phyloP scores from a whole-genome alignment of 768 basidiomycete genomes.

The Phanerochaete sordida region DNA sequence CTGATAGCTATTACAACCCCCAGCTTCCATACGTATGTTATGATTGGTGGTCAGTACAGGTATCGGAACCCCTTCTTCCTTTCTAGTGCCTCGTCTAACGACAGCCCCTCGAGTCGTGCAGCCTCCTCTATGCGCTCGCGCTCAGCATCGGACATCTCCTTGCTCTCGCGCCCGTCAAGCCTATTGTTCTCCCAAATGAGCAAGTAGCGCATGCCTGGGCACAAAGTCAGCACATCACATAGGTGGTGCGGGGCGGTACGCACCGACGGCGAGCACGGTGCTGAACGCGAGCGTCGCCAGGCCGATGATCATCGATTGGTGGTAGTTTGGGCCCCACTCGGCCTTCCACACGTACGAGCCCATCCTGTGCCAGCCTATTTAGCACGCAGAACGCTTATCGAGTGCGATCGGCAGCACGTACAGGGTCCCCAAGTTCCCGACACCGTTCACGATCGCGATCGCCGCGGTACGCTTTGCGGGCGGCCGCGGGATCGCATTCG shows the following conservation, averaged over 20 bases:
- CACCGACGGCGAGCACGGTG: slow-evolving; percentile 31
- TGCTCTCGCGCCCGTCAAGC: slow-evolving; percentile 46
- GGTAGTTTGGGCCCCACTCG: slow-evolving; percentile 58
- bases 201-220: slow-evolving; percentile 37
- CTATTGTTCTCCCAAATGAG: slow-evolving; percentile 49
- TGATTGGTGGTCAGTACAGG: slow-evolving; percentile 36
- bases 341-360: slow-evolving; percentile 61
- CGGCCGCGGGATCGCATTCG: slow-evolving; percentile 57
- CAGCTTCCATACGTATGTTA: too few relatives aligned
- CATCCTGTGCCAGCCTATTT: slow-evolving; percentile 33
- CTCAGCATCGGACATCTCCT: slow-evolving; percentile 40
- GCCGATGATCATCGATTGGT: slow-evolving; percentile 56
- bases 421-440: slow-evolving; percentile 58
- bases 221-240: too few relatives aligned
- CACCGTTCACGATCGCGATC: slow-evolving; percentile 60
- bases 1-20: too few relatives aligned
- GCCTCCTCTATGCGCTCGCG: slow-evolving; percentile 53
- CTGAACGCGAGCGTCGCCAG: slow-evolving; percentile 31
- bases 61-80: slow-evolving; percentile 57
- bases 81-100: slow-evolving; percentile 55
- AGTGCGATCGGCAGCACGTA: slow-evolving; percentile 27
- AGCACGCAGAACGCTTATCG: too few relatives aligned
- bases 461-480: slow-evolving; percentile 54
- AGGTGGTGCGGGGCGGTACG: not conserved
- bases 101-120: slow-evolving; percentile 54